Percentiles rank a stretch among this genome's conserved stretches.
These are phyloP conservation scores for Camptophora hylomeconis DNA, from an alignment of 2,329 filamentous ascomycete genomes.

Conservation along the genomic window DNA sequence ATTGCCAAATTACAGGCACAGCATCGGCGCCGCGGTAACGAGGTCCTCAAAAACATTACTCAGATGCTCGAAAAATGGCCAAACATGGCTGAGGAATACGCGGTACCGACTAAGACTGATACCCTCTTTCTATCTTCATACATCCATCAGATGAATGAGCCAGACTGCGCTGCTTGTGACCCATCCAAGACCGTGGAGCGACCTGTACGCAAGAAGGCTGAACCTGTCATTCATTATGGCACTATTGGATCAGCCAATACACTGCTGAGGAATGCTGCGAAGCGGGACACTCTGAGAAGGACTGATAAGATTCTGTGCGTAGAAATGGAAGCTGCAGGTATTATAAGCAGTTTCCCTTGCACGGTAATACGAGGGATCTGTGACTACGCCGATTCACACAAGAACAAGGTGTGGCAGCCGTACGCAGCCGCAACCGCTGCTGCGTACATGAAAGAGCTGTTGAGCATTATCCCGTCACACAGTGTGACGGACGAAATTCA, in stretches of 20 bases:
- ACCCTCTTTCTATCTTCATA: neutral
- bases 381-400: slow-evolving; percentile 11
- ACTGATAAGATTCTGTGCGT: slow-evolving; percentile 10
- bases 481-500: too few species aligned
- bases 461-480: too few species aligned
- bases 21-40: slow-evolving; percentile 3
- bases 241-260: slow-evolving; percentile 6
- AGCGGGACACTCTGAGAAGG: slow-evolving; percentile 1
- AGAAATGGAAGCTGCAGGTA: slow-evolving; percentile 22
- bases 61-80: slow-evolving; percentile 3
- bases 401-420: slow-evolving; percentile 9
- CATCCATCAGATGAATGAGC: neutral
- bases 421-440: slow-evolving; percentile 8
- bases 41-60: neutral
- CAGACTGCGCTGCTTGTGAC: neutral
- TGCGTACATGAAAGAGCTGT: slow-evolving; percentile 2
- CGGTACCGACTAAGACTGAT: neutral
- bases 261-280: slow-evolving; percentile 5
- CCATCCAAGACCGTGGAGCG: neutral
- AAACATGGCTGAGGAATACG: slow-evolving; percentile 1
- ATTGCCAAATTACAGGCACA: slow-evolving; percentile 9
- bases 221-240: slow-evolving; percentile 6
- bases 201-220: slow-evolving; percentile 4
- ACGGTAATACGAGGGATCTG: slow-evolving; percentile 17
- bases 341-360: slow-evolving; percentile 17